A percentile compares a stretch with the other conserved stretches of the same genome.
These are phyloP conservation scores for Leishmania aethiopica DNA, from an alignment of 208 protist species.

Conservation along the genomic window DNA sequence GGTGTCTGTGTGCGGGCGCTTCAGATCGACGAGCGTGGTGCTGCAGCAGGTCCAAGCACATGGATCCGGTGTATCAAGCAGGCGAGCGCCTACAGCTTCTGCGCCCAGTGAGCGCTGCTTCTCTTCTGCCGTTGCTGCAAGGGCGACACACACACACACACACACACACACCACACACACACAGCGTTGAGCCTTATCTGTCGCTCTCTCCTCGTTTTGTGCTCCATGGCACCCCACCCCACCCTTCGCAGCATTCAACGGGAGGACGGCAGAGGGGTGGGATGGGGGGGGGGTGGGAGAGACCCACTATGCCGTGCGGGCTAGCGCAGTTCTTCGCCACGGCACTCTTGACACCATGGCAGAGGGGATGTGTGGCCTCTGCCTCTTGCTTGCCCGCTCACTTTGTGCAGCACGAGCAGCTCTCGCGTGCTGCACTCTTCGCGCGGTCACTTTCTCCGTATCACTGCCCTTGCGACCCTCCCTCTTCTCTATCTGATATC, in stretches of 20 bases:
- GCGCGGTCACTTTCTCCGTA: background rate
- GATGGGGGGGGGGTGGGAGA: too few species aligned
- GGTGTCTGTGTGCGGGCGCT: slow-evolving; percentile 59
- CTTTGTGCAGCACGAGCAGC: background rate
- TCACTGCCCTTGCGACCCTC: background rate
- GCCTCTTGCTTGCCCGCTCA: background rate
- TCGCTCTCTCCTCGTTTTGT: background rate
- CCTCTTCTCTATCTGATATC: background rate
- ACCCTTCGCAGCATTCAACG: background rate
- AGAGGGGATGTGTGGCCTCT: background rate
- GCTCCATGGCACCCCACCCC: background rate
- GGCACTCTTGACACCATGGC: background rate
- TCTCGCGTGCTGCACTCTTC: background rate
- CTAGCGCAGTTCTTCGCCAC: background rate
- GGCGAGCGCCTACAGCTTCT: slow-evolving; percentile 84
- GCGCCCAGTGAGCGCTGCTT: slow-evolving; percentile 39
- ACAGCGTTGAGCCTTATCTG: too few species aligned
- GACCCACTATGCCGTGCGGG: background rate
- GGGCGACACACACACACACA: background rate
- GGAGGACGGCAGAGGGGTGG: too few species aligned
- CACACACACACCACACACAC: too few species aligned
- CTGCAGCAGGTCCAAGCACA: slow-evolving; percentile 65
- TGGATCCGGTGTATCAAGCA: slow-evolving; percentile 94
- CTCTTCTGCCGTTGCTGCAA: background rate
- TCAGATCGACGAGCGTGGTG: slow-evolving; percentile 74